Base-by-base conservation (phyloP, 805 yeast genomes). In the Candida incommunis region DNA sequence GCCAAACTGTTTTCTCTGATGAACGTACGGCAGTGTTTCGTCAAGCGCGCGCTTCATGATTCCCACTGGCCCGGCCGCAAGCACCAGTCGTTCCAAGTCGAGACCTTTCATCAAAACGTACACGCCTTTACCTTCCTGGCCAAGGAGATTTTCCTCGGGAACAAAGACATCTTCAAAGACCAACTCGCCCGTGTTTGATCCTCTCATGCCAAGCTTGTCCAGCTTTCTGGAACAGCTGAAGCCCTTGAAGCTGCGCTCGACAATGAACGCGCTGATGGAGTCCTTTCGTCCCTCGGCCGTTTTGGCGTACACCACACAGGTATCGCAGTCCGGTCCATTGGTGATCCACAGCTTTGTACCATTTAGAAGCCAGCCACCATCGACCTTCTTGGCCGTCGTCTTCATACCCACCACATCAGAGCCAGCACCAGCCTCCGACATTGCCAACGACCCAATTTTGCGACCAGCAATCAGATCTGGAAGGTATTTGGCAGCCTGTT, bases 341-440 rank as follows among this genome's bases (percentile, higher is more conserved):
- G 62, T 58, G 51, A 58, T 58, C 62, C 62, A 58, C 55, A 58
- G 53, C 47, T 58, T 58, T 35, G 61, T 49, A 7, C 62, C 62
- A 43, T 56, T 58, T 29, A 58, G 46, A 2, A 53, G 26, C 43
- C 53, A 58, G 16, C 56, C 57, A 22, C 54, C 61, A 35, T 55
- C 55, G 23, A 57, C 50, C 31, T 42, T 48, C 27, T 43, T 48
- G 44, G 62, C 62, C 13, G 54, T 49, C 21, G 62, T 58, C 46
- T 54, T 54, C 62, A 58, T 58, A 41, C 54, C 46, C 3, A 58
- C 61, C 2, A 58, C 62, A 37, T 58, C 62, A 11, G 60, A 55
- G 18, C 62, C 62, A 1, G 62, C 51, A 1, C 60, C 60, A 18
- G 61, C 59, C 48, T 58, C 62, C 15, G 60, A 55, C 62, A 58